Conservation (phyloP, 441 rosid genomes). For the Populus tomentosa region DNA sequence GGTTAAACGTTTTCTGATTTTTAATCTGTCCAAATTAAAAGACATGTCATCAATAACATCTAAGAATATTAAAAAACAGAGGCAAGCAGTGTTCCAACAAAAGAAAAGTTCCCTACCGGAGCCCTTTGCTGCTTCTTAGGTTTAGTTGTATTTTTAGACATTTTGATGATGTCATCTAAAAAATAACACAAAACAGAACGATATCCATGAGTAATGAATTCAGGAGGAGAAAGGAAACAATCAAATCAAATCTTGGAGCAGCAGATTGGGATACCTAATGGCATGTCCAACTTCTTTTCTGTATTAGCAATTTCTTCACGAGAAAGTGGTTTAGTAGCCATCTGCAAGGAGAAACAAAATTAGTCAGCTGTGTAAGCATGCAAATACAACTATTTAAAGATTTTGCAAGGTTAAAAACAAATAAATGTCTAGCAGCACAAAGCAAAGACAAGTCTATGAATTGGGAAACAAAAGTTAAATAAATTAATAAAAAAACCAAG, state of each 20-base stretch:
- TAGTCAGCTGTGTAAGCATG: neutral
- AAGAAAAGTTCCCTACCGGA: constrained; percentile 35
- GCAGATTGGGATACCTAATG: constrained; percentile 48
- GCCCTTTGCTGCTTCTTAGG: constrained; percentile 45
- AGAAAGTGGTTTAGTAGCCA: constrained; percentile 66
- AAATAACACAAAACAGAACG: constrained; percentile 3
- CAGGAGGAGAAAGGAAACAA: neutral
- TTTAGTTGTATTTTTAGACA: constrained; percentile 58
- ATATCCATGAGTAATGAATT: constrained; percentile 6
- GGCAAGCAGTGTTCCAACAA: neutral
- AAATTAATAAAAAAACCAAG: neutral
- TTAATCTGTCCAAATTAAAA: constrained; percentile 45
- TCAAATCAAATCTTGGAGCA: neutral
- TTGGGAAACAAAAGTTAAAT: neutral
- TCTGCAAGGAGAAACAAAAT: constrained; percentile 25
- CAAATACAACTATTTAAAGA: neutral
- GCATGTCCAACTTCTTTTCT: constrained; percentile 90
- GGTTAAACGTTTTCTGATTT: constrained; percentile 37
- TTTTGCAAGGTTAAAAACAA: neutral
- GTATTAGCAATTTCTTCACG: constrained; percentile 70
- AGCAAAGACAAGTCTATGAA: neutral
- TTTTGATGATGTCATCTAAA: constrained; percentile 76
- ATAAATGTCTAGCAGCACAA: neutral
- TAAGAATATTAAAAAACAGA: neutral
- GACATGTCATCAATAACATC: constrained; percentile 8